These are phyloP conservation scores for Pontederia crassipes DNA, from an alignment of 176 grass and related monocot genomes.

Conservation along the genomic window DNA sequence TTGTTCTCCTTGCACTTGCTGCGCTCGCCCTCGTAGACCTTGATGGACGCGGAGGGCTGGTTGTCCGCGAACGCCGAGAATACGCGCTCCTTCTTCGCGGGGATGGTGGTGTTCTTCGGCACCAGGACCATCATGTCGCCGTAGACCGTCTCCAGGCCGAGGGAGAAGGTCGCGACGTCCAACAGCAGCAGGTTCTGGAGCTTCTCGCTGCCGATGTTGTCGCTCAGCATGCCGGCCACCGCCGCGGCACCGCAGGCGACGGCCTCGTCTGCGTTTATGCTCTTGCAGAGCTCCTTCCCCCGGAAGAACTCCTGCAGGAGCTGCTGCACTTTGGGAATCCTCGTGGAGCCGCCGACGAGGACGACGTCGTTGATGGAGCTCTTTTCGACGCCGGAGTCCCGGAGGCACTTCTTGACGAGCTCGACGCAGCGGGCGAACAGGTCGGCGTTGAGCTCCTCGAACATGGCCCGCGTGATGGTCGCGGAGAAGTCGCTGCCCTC, in stretches of 20 bases:
- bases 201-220: slow-evolving; percentile 9
- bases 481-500: slow-evolving; percentile 19
- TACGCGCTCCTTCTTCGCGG: slow-evolving; percentile 16
- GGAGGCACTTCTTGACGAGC: slow-evolving; percentile 17
- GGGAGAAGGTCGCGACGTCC: slow-evolving; percentile 14
- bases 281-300: slow-evolving; percentile 22
- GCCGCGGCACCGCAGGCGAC: slow-evolving; percentile 16
- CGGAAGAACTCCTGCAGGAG: slow-evolving; percentile 24
- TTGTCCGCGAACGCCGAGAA: slow-evolving; percentile 18
- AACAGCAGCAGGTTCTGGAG: slow-evolving; percentile 2
- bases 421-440: slow-evolving; percentile 21
- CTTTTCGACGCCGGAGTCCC: slow-evolving; percentile 14
- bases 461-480: slow-evolving; percentile 16
- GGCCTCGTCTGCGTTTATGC: slow-evolving; percentile 17
- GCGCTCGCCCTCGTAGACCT: slow-evolving; percentile 16
- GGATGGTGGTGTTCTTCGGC: slow-evolving; percentile 13
- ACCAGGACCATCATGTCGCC: slow-evolving; percentile 22
- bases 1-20: slow-evolving; percentile 10
- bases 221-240: not conserved
- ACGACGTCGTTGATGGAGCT: slow-evolving; percentile 17
- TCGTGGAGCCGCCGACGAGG: slow-evolving; percentile 17
- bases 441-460: slow-evolving; percentile 21
- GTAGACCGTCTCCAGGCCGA: slow-evolving; percentile 18
- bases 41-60: slow-evolving; percentile 20
- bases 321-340: slow-evolving; percentile 24